These are phyloP conservation scores for Wickerhamomyces sp. DNA, from an alignment of 1,139 yeast genomes.

Conservation along the genomic window DNA sequence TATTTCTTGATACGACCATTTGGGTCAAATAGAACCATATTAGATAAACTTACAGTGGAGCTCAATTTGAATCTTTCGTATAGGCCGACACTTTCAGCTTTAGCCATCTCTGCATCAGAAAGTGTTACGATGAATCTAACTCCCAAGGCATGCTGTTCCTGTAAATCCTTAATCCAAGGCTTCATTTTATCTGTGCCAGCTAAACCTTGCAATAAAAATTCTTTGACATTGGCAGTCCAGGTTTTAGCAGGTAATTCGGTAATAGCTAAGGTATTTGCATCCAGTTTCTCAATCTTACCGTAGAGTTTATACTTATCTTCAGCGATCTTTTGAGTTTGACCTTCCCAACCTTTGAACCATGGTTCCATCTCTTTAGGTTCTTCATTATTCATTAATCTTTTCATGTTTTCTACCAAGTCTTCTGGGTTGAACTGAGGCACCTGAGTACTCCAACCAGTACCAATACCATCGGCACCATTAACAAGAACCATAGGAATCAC, in stretches of 20 bases:
- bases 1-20: conserved; percentile 84
- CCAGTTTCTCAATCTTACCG: conserved; percentile 80
- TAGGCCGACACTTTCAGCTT: conserved; percentile 68
- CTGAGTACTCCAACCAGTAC: conserved; percentile 97
- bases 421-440: conserved; percentile 88
- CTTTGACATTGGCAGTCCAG: conserved; percentile 92
- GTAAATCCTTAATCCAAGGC: conserved; percentile 93
- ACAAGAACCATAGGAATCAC: conserved; percentile 89
- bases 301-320: conserved; percentile 66
- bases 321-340: conserved; percentile 61
- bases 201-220: conserved; percentile 69
- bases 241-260: conserved; percentile 90
- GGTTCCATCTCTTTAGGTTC: conserved; percentile 75
- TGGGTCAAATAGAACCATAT: conserved; percentile 97
- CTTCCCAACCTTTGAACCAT: conserved; percentile 97
- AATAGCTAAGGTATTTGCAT: conserved; percentile 76
- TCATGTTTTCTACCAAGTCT: conserved; percentile 74
- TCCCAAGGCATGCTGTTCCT: conserved; percentile 85
- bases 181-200: conserved; percentile 65
- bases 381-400: conserved; percentile 69
- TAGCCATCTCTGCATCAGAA: conserved; percentile 76
- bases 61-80: conserved; percentile 79
- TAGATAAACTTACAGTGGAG: conserved; percentile 63
- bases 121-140: conserved; percentile 77
- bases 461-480: conserved; percentile 97